A percentile compares a stretch with the other conserved stretches of the same genome.
Conservation (phyloP, 2,329 filamentous ascomycete genomes). For the Sphaerostilbella broomeana region DNA sequence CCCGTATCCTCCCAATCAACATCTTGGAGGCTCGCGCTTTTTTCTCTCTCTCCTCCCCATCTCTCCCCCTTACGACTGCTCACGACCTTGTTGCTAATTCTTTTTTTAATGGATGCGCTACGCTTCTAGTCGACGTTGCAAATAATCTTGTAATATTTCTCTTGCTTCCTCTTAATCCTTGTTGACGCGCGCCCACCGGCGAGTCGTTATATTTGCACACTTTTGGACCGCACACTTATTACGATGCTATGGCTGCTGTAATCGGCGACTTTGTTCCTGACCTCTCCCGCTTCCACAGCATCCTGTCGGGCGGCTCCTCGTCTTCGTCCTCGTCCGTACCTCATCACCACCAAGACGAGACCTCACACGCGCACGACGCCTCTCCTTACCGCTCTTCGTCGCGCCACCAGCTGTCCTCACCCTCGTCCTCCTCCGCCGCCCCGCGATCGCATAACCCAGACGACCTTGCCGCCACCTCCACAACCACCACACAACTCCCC, state of each 20-base stretch:
- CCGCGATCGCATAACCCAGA: background rate
- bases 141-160: constrained; percentile 5
- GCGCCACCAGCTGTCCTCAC: constrained; percentile 6
- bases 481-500: constrained; percentile 13
- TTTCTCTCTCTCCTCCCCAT: constrained; percentile 1
- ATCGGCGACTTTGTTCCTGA: constrained; percentile 69
- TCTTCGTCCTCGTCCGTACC: constrained; percentile 23
- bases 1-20: background rate
- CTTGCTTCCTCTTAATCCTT: constrained; percentile 1
- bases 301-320: constrained; percentile 50
- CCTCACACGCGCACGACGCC: constrained; percentile 12
- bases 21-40: background rate
- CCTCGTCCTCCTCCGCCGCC: background rate
- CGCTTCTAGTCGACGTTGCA: constrained; percentile 10
- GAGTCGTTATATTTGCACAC: too few species aligned
- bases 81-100: constrained; percentile 12
- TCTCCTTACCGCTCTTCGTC: constrained; percentile 13
- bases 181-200: background rate
- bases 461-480: constrained; percentile 14
- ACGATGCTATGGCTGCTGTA: constrained; percentile 55
- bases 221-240: background rate
- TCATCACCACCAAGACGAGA: constrained; percentile 33
- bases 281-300: constrained; percentile 62
- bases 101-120: constrained; percentile 13
- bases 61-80: constrained; percentile 8